Evolutionary conservation across 2,329 filamentous ascomycete species (phyloP), one percentile per base, ranked within the genome.

Genomic region (Exophiala calicioides): DNA sequence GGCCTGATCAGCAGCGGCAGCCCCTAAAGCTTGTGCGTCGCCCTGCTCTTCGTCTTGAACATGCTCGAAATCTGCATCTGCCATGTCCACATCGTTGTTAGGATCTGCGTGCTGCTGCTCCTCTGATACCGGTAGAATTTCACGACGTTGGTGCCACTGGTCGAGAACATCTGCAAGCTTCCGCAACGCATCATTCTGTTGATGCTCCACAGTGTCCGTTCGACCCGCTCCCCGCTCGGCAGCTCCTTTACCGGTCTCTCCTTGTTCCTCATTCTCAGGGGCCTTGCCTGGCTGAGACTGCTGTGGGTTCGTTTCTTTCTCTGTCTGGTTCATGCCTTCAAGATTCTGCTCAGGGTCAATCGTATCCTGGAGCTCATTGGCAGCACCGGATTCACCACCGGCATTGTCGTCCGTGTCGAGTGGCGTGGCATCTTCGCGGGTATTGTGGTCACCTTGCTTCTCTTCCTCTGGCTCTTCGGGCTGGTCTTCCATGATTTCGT

Each of bases 121-220:
- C 43, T 81, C 73, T 2, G 70, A 68, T 4, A 78, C 70, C 47
- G 85, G 78, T 63, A 79, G 73, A 58, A 98, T 97, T 52, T 95
- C 86, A 35, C 81, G 81, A 60, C 94, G 88, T 62, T 90, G 88
- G 66, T 97, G 90, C 88, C 90, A 98, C 59, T 85, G 82, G 65
- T 97, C 90, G 23, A 98, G 76, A 4, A 89, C 86, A 70, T 98
- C 90, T 16, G 93, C 93, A 21, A 98, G 80, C 62, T 95, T 94
- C 71, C 93, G 93, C 76, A 96, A 95, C 1, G 90, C 87, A 57
- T 93, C 82, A 34, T 74, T 71, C 40, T 79, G 66, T 39, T 56
- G 46, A 36, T 56, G n/a, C 42, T 56, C 37, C 18, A 52, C 35
- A 6, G 54, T 50, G 13, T 59, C 53, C 20, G 58, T 44, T 12